phyloP scores from a whole-genome alignment of 2,329 filamentous ascomycete genomes.

The Hyphodiscus sp. region DNA sequence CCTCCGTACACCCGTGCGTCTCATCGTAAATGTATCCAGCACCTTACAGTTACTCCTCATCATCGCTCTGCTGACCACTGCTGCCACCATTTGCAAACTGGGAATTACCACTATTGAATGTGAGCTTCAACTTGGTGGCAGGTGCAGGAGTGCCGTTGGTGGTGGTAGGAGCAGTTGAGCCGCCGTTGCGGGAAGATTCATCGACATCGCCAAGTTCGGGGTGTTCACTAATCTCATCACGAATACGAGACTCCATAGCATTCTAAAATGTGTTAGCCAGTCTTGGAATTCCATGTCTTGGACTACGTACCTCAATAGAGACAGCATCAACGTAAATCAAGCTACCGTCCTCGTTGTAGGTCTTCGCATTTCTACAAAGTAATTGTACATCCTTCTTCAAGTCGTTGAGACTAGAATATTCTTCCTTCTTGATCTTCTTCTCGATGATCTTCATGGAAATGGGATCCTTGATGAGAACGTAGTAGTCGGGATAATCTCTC shows the following conservation, averaged over 20 bases:
- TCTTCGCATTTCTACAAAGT: conserved; percentile 85
- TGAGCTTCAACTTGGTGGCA: conserved; percentile 59
- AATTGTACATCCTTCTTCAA: conserved; percentile 77
- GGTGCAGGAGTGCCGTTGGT: conserved; percentile 60
- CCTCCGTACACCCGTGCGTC: conserved; percentile 9
- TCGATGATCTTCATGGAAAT: conserved; percentile 96
- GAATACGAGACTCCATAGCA: conserved; percentile 48
- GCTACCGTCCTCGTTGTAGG: conserved; percentile 95
- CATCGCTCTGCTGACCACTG: conserved; percentile 44
- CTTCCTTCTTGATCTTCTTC: conserved; percentile 91
- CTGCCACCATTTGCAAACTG: conserved; percentile 34
- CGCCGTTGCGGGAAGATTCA: conserved; percentile 27
- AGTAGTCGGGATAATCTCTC: conserved; percentile 90
- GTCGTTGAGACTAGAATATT: conserved; percentile 76
- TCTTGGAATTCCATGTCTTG: neutral
- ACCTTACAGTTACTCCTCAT: conserved; percentile 34
- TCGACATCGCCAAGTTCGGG: conserved; percentile 52
- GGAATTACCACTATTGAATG: conserved; percentile 37
- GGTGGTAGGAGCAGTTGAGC: conserved; percentile 44
- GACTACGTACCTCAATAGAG: conserved; percentile 71
- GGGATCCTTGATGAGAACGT: conserved; percentile 82
- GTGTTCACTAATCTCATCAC: conserved; percentile 47
- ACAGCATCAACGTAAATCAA: conserved; percentile 88
- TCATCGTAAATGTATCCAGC: conserved; percentile 8
- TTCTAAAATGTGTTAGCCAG: conserved; percentile 40